Base-by-base conservation (phyloP, 371 early-diverging fungal species). In the Rhizopus arrhizus region DNA sequence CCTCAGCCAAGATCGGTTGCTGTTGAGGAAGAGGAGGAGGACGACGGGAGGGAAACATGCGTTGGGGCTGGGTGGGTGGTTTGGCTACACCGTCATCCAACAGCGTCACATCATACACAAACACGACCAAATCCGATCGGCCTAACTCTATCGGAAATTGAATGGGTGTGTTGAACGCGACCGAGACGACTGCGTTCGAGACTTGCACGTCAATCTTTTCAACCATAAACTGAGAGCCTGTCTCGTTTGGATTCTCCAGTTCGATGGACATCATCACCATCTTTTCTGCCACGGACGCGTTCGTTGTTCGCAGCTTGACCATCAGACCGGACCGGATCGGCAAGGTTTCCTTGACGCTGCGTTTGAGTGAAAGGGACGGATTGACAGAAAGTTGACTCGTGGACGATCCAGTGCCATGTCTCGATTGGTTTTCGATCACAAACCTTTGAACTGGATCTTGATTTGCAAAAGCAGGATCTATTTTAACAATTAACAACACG, bases 181-280 rank as follows among this genome's bases (percentile, higher is more conserved):
- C 56, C 0, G 85, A 70, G 0, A 87, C 85, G 0, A 84, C 81
- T 0, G 85, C 82, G 59, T 84, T 79, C 0, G 86, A 82, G 15
- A 87, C 84, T 12, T 84, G 80, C 0, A 87, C 85, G 32, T 85
- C 84, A 11, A 87, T 68, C 9, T 74, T 68, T 9, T 82, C 77
- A 28, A 83, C 73, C 13, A 73, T 59, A 61, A 87, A 87, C 33
- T 76, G 75, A 58, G 81, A 82, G 1, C 80, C 82, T 15, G 80
- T 76, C 31, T 82, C 84, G 2, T 75, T 68, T 40, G 85, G 83
- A 60, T 87, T 87, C 56, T 87, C 88, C 10, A 87, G 66, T 49
- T 87, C 88, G 0, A 87, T 82, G 0, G 88, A 87, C 88, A 87
- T 87, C 83, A 85, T 87, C 49, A 87, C 70, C 56, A 80, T 82